These are phyloP conservation scores for Tothia fuscella DNA, from an alignment of 2,329 filamentous ascomycete species.

Conservation along the genomic window DNA sequence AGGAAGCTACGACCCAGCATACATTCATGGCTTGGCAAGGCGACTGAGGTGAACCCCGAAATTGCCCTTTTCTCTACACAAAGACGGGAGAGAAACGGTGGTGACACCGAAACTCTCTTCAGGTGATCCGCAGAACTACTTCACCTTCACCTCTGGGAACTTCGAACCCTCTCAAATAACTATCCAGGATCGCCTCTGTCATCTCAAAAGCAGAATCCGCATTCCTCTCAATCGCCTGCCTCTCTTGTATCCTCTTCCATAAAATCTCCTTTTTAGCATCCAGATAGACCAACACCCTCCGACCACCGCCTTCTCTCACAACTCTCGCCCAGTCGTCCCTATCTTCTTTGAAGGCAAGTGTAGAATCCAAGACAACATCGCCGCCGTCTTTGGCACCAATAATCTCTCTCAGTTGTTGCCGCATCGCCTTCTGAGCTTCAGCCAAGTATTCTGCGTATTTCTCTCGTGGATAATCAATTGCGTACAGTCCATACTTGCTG, in stretches of 20 bases:
- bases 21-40: no score
- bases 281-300: neutral
- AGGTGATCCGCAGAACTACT: no score
- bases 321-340: neutral
- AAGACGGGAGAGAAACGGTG: no score
- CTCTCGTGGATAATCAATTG: neutral
- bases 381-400: neutral
- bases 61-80: no score
- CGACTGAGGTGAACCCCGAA: no score
- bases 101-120: no score
- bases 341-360: neutral
- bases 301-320: neutral
- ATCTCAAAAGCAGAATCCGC: no score
- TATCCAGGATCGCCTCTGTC: no score
- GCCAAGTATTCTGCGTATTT: neutral
- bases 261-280: neutral
- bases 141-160: no score
- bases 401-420: neutral
- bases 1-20: no score
- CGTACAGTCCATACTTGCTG: neutral
- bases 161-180: no score
- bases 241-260: neutral
- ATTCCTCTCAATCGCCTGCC: no score
- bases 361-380: neutral
- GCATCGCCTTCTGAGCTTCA: neutral